Evolutionary conservation across 441 rosid species (phyloP).

Genomic region (Gossypium trilobum): DNA sequence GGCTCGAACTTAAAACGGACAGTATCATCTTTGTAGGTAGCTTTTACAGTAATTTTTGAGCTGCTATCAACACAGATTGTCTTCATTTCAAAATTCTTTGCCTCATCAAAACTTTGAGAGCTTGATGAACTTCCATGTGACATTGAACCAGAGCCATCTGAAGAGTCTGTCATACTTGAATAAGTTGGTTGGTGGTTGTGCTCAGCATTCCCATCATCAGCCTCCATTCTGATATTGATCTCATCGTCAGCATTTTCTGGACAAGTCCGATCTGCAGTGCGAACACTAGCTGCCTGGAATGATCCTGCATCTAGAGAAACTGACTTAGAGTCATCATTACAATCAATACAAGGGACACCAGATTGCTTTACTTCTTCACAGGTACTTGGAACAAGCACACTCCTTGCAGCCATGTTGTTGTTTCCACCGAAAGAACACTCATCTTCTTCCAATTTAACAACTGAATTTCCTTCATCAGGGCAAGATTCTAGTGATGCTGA

Average conservation of each 20-base stretch:
- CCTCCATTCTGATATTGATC: too few relatives aligned
- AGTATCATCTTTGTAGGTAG: conserved; percentile 60
- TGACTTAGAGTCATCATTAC: conserved; percentile 29
- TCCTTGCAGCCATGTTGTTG: conserved; percentile 19
- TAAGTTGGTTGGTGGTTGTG: conserved; percentile 31
- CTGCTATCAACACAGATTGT: conserved; percentile 29
- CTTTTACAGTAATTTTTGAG: conserved; percentile 55
- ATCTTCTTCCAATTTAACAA: conserved; percentile 41
- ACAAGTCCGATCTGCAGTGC: conserved; percentile 21
- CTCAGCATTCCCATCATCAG: too few relatives aligned
- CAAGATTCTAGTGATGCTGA: conserved; percentile 16
- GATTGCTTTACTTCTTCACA: conserved; percentile 21
- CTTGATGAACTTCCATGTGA: conserved; percentile 43
- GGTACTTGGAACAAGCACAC: conserved; percentile 8
- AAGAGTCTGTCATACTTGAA: conserved; percentile 60
- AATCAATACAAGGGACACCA: conserved; percentile 16
- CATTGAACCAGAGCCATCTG: conserved; percentile 49
- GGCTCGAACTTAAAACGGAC: conserved; percentile 79
- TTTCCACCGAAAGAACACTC: conserved; percentile 25
- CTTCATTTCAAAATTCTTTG: conserved; percentile 29
- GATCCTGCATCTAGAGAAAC: conserved; percentile 22
- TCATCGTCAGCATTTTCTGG: conserved; percentile 14
- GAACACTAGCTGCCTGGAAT: conserved; percentile 25
- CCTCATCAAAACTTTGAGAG: conserved; percentile 44
- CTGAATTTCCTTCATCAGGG: conserved; percentile 25